Evolutionary conservation across 768 basidiomycete genomes (phyloP), one percentile per base, ranked within the genome.

Genomic region (Suillus alpinus): DNA sequence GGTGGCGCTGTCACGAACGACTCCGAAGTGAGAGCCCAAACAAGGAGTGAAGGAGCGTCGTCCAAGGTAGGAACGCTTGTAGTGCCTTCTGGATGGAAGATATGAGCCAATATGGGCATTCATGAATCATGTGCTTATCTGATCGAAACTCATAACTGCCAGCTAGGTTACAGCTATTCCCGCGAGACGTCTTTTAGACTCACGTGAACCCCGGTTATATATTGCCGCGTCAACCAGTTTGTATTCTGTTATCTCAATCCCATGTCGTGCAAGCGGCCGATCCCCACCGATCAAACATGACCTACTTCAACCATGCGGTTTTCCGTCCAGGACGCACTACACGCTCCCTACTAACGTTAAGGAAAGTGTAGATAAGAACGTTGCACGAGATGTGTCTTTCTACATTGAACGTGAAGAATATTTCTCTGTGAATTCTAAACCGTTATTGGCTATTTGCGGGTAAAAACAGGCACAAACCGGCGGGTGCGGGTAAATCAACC

Each of bases 161-260:
- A 59, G 53, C 53, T 18, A 37, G 53, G 49, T 10, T 47, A 47
- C 34, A n/a, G 44, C 47, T 16, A 50, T 57, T 56, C 58, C n/a
- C 39, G 52, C 44, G 49, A 51, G 23, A 60, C 50, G 37, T 20
- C 56, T 58, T 62, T 62, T 40, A 56, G 58, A 65, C 66, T 60
- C 68, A 67, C 73, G 69, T 65, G 73, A 65, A 67, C 58, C 66
- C 60, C 58, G 67, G 60, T 44, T 44, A 60, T 44, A 60, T 60
- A 56, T 37, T 57, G 57, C 39, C 37, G 20, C 37, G 20, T 41
- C 23, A 20, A 16, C 49, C 32, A 37, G 9, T 16, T 23, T 49
- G 26, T 49, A 53, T 53, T 34, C 8, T 55, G 37, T 55, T 26
- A 55, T 37, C 53, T 55, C 36, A 37, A 37, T 37, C 36, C 20